phyloP scores from a whole-genome alignment of 192 early-diverging fungal genomes.

The Powellomyces hirtus region DNA sequence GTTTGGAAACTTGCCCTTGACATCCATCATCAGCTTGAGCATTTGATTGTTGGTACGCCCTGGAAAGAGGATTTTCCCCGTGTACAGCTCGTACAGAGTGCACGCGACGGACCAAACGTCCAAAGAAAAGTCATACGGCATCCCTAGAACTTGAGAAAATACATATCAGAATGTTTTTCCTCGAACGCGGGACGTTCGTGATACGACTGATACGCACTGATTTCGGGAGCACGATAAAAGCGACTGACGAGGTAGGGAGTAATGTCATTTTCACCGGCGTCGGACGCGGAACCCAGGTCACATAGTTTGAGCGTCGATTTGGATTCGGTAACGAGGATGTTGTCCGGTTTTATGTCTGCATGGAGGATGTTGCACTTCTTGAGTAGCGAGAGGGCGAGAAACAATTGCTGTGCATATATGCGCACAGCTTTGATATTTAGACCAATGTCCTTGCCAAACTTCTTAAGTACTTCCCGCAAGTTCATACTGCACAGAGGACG shows the following conservation, averaged over 20 bases:
- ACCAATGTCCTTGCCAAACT: slow-evolving; percentile 91
- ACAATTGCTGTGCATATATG: slow-evolving; percentile 87
- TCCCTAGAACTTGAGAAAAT: slow-evolving; percentile 65
- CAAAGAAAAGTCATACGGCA: slow-evolving; percentile 81
- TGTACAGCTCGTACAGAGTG: slow-evolving; percentile 93
- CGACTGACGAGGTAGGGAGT: slow-evolving; percentile 94
- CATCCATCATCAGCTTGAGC: slow-evolving; percentile 90
- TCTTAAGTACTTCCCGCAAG: slow-evolving; percentile 87
- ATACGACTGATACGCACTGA: slow-evolving; percentile 54
- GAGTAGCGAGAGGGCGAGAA: slow-evolving; percentile 78
- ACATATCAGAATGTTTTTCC: not conserved
- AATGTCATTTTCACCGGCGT: slow-evolving; percentile 84
- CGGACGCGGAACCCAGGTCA: slow-evolving; percentile 91
- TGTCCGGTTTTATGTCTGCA: slow-evolving; percentile 98
- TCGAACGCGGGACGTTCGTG: not conserved
- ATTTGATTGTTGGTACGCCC: slow-evolving; percentile 96
- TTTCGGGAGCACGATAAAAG: slow-evolving; percentile 97
- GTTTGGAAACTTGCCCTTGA: slow-evolving; percentile 83
- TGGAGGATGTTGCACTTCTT: slow-evolving; percentile 83
- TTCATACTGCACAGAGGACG: slow-evolving; percentile 64
- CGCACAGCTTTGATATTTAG: slow-evolving; percentile 92
- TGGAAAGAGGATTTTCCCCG: slow-evolving; percentile 92
- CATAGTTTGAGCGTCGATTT: slow-evolving; percentile 84
- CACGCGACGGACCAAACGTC: slow-evolving; percentile 97
- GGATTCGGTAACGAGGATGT: slow-evolving; percentile 83